Evolutionary conservation across 345 rosid species (phyloP), one percentile per base, ranked within the genome.

Genomic region (Litchi chinensis): DNA sequence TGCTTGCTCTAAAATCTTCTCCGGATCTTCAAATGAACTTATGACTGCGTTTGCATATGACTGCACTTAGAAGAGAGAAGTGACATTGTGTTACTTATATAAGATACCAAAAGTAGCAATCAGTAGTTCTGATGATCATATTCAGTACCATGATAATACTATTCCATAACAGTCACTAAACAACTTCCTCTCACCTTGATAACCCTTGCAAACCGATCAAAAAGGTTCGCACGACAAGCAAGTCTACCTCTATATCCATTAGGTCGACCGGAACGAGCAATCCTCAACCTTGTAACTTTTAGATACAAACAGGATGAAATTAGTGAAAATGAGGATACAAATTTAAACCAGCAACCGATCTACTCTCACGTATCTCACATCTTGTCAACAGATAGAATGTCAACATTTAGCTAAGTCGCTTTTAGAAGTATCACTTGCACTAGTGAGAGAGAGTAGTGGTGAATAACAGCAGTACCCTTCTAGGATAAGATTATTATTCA

Each of bases 21-120:
- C 97, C 6, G 97, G 97, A 77, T 91, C 94, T 81, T 92, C 97
- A 71, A 91, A 88, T 70, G 93, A 62, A 85, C 89, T 92, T 73
- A 92, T 12, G 77, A 92, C 46, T 50, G 90, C 82, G 89, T 92
- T 91, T 79, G 95, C 95, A 87, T 92, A 92, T 16, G 97, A 92
- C 95, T 92, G 89, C 69, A 87, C 79, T 70, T 70, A 78, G 77
- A 24, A 77, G 77, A 50, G 77, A 50, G 21, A 78, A 22, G 26
- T 11, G 15, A 75, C 74, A 75, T 69, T 43, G 63, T 40, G 22
- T 70, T 18, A 79, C 48, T 43, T 22, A 68, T 22, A 50, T 28
- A 59, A 10, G 19, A 39, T 46, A 19, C 40, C 32, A 3, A 52
- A 70, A 72, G 21, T 16, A n/a, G 69, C 21, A 71, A 75, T 37